Percentiles rank a stretch among this genome's conserved stretches.
These are phyloP conservation scores for Albugo candida DNA, from an alignment of 352 stramenopile genomes.

Conservation along the genomic window DNA sequence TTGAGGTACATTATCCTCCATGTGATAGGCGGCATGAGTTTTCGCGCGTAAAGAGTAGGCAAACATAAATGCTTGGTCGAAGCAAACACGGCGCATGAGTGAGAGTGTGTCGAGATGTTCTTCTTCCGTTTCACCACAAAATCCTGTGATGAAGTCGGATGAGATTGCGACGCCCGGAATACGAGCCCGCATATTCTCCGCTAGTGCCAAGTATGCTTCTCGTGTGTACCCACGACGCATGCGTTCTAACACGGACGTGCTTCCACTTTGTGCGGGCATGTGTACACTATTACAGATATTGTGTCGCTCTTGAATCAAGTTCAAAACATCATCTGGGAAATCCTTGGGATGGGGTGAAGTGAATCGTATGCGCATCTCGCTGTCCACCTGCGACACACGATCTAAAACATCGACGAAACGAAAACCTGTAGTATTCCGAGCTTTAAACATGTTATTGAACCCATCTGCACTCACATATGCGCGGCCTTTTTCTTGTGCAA, in stretches of 20 bases:
- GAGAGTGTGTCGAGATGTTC: slow-evolving; percentile 91
- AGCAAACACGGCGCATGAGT: slow-evolving; percentile 69
- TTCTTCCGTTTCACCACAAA: slow-evolving; percentile 96
- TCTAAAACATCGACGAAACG: slow-evolving; percentile 96
- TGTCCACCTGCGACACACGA: slow-evolving; percentile 79
- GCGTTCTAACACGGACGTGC: slow-evolving; percentile 51
- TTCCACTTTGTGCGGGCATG: slow-evolving; percentile 96
- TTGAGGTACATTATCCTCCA: slow-evolving; percentile 90
- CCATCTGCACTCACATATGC: slow-evolving; percentile 76
- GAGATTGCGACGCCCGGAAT: slow-evolving; percentile 76
- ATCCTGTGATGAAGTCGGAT: slow-evolving; percentile 96
- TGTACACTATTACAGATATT: slow-evolving; percentile 98
- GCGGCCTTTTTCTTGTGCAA: slow-evolving; percentile 35
- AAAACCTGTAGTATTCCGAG: slow-evolving; percentile 74
- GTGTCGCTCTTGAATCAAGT: slow-evolving; percentile 70
- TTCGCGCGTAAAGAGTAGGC: slow-evolving; percentile 92
- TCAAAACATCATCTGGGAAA: slow-evolving; percentile 88
- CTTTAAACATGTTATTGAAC: slow-evolving; percentile 91
- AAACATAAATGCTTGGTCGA: slow-evolving; percentile 99
- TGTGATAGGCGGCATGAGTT: slow-evolving; percentile 88
- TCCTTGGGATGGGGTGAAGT: slow-evolving; percentile 99
- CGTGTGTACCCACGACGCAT: slow-evolving; percentile 95
- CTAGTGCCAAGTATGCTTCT: slow-evolving; percentile 93
- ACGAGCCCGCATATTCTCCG: slow-evolving; percentile 79
- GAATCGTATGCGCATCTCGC: slow-evolving; percentile 96